Percentiles rank a stretch among this genome's conserved stretches.
phyloP scores from a whole-genome alignment of 2,329 filamentous ascomycete species.

The Neurospora sp. region DNA sequence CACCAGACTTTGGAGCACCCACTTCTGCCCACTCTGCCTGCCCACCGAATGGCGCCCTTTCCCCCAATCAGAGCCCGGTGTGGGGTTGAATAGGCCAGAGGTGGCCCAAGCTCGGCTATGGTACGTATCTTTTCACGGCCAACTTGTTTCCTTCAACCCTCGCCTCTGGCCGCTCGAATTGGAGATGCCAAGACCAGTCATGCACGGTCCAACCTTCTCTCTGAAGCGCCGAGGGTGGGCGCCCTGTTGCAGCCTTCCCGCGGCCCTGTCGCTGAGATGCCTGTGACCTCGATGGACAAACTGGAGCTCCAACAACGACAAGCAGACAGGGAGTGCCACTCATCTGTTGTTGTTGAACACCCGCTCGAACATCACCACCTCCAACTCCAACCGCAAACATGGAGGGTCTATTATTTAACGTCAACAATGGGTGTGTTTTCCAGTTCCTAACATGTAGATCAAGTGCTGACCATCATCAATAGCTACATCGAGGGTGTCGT shows the following conservation, averaged over 20 bases:
- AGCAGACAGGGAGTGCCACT: background rate
- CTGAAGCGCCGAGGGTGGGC: background rate
- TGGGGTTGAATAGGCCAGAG: background rate
- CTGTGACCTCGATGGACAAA: slow-evolving; percentile 6
- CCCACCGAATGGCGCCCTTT: background rate
- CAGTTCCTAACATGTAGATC: background rate
- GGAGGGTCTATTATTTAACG: slow-evolving; percentile 92
- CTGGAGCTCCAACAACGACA: slow-evolving; percentile 10
- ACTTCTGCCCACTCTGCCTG: slow-evolving; percentile 2
- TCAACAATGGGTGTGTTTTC: slow-evolving; percentile 68
- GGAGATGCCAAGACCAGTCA: background rate
- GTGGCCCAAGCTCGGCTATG: slow-evolving; percentile 12
- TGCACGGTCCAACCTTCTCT: slow-evolving; percentile 4
- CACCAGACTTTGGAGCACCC: slow-evolving; percentile 15
- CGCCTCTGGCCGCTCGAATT: background rate
- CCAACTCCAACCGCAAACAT: slow-evolving; percentile 37
- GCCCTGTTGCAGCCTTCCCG: background rate
- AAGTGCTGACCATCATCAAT: slow-evolving; percentile 13
- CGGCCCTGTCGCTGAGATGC: slow-evolving; percentile 1
- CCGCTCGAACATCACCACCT: background rate
- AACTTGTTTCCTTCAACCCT: background rate
- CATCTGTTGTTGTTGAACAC: slow-evolving; percentile 5
- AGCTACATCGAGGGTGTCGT: slow-evolving; percentile 98
- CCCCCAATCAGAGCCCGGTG: background rate
- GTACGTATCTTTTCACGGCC: slow-evolving; percentile 1